These are phyloP conservation scores for Cadophora sp. DNA, from an alignment of 2,329 filamentous ascomycete genomes.

Conservation along the genomic window DNA sequence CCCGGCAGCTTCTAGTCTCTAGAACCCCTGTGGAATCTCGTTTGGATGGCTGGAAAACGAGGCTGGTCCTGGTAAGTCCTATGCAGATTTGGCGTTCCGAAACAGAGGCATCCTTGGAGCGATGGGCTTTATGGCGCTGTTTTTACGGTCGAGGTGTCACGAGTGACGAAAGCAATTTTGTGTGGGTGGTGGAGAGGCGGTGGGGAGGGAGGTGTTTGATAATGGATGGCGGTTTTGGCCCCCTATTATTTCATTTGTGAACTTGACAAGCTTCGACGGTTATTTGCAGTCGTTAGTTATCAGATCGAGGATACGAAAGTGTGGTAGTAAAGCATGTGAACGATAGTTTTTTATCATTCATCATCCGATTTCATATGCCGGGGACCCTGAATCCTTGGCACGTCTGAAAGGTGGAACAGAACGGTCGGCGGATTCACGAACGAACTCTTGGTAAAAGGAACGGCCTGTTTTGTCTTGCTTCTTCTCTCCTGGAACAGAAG, in stretches of 20 bases:
- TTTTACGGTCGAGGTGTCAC: constrained; percentile 3
- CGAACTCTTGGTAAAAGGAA: background rate
- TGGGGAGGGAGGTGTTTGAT: background rate
- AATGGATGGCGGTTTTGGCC: constrained; percentile 2
- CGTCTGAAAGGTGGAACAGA: constrained; percentile 15
- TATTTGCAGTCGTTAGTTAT: background rate
- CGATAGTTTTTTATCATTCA: background rate
- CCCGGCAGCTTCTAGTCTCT: background rate
- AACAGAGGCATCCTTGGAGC: constrained; percentile 4
- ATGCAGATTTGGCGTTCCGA: background rate
- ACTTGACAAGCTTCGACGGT: background rate
- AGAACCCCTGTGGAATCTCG: background rate
- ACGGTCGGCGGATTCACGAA: background rate
- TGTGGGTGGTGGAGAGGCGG: background rate
- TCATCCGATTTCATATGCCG: constrained; percentile 7
- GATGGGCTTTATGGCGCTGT: background rate
- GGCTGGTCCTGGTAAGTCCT: background rate
- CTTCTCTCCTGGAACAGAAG: background rate
- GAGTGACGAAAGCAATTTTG: background rate
- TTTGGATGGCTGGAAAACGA: background rate
- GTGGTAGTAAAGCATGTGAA: background rate
- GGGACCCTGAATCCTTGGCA: constrained; percentile 15
- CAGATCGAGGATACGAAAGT: background rate
- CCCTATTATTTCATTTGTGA: background rate
- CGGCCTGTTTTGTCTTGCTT: background rate